Evolutionary conservation across 345 rosid genomes (phyloP), one percentile per base, ranked within the genome.

Genomic region (Brassica napus): DNA sequence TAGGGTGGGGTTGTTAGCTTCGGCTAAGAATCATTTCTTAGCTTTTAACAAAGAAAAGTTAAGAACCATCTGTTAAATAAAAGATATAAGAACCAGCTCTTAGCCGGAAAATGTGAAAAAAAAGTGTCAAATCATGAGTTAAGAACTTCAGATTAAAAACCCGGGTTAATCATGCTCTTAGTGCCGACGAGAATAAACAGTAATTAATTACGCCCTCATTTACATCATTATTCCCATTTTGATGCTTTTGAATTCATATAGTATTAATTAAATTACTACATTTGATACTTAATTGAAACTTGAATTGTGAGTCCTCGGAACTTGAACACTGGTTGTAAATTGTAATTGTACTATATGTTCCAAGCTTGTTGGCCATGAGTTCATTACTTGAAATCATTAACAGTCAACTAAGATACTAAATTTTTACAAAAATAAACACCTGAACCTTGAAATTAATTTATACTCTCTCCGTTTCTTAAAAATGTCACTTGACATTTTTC

Each of bases 281-380:
- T 39, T 68, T 30, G 35, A 32, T 49, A 61, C 54, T 31, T 69
- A 49, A 26, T 6, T 32, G 30, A 14, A 73, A 65, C 32, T 80
- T 69, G 75, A 80, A 80, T 18, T 61, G 10, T 63, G 71, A 54
- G 71, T 63, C 71, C 6, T 80, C 57, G 83, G 83, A 74, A 80
- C 83, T 80, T 79, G 82, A 79, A 74, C 75, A 34, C 71, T 68
- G 71, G 47, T 60, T 49, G 71, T 9, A 54, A 35, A 34, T 60
- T 49, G 71, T 9, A 54, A 35, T 28, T 30, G 79, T 62, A 74
- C 71, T 73, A 28, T 69, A 74, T 74, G 82, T 79, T 80, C 69
- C 69, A n/a, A 79, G 26, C 52, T 54, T 80, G 83, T 79, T 79
- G 74, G 74, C 75, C 83, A 80, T 74, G 71, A 68, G 21, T 69